Evolutionary conservation across 108 stramenopile species (phyloP).

Genomic region (Stephanodiscus triporus): DNA sequence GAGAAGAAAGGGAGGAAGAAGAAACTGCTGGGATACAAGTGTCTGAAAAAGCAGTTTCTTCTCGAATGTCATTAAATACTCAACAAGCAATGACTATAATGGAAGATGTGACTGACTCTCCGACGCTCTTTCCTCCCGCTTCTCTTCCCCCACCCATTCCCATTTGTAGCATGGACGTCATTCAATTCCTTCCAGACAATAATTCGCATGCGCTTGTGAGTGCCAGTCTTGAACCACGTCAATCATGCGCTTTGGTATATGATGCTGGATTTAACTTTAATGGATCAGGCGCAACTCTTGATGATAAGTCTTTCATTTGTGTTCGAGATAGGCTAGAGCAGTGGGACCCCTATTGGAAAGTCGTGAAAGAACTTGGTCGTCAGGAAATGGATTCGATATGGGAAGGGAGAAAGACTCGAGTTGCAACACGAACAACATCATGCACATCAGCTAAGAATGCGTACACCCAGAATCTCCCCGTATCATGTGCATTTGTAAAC

Average conservation of each 20-base stretch:
- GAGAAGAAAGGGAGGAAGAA: neutral
- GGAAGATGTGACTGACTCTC: neutral
- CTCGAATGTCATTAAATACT: neutral
- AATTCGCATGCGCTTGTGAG: slow-evolving; percentile 2
- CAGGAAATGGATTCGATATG: neutral
- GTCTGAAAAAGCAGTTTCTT: neutral
- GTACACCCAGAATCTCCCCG: neutral
- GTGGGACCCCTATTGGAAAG: slow-evolving; percentile 68
- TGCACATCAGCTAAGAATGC: slow-evolving; percentile 3
- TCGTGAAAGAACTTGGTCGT: slow-evolving; percentile 39
- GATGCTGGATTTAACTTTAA: slow-evolving; percentile 34
- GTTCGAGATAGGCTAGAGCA: slow-evolving; percentile 37
- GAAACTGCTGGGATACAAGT: neutral
- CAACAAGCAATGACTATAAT: neutral
- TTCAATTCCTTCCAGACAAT: slow-evolving; percentile 28
- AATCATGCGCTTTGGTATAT: neutral
- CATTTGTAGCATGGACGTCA: slow-evolving; percentile 6
- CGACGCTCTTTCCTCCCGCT: slow-evolving; percentile 21
- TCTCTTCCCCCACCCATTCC: slow-evolving; percentile 27
- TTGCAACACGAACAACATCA: slow-evolving; percentile 34
- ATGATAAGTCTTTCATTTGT: slow-evolving; percentile 18
- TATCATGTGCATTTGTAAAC: slow-evolving; percentile 14
- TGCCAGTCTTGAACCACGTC: slow-evolving; percentile 14
- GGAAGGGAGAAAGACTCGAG: slow-evolving; percentile 12
- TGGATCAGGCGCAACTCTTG: slow-evolving; percentile 33